A percentile compares a stretch with the other conserved stretches of the same genome.
phyloP scores from a whole-genome alignment of 495 filamentous ascomycete genomes.

The Talaromyces proteolyticus region DNA sequence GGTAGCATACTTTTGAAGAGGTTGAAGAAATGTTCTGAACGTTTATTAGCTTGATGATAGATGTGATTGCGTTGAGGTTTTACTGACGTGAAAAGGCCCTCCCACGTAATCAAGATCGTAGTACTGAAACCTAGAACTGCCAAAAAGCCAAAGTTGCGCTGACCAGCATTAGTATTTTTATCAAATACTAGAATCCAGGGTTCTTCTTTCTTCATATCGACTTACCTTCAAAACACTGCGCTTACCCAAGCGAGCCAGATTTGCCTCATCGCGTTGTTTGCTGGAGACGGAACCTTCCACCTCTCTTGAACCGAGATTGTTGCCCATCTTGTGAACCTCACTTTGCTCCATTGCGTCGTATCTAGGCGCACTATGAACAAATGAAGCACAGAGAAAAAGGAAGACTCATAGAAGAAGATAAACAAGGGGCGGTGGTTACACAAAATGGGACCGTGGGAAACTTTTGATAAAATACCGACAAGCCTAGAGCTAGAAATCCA shows the following conservation, averaged over 20 bases:
- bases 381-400: neutral
- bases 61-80: neutral
- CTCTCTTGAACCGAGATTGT: neutral
- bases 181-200: neutral
- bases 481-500: too few species aligned
- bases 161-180: neutral
- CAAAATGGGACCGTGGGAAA: too few species aligned
- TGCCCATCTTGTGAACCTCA: neutral
- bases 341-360: neutral
- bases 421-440: too few species aligned
- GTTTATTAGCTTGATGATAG: neutral
- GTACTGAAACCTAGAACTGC: constrained; percentile 46
- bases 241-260: constrained; percentile 43
- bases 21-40: constrained; percentile 23
- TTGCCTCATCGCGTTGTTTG: constrained; percentile 28
- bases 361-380: neutral
- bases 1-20: constrained; percentile 30
- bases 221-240: constrained; percentile 40
- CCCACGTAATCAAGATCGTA: constrained; percentile 47
- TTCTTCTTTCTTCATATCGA: constrained; percentile 7
- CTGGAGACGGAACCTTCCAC: constrained; percentile 12
- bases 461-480: too few species aligned
- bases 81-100: constrained; percentile 32
- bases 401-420: too few species aligned
- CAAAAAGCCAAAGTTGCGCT: constrained; percentile 45